Percentiles rank a stretch among this genome's conserved stretches.
These are phyloP conservation scores for Apiospora pterosperma DNA, from an alignment of 2,329 filamentous ascomycete species.

Conservation along the genomic window DNA sequence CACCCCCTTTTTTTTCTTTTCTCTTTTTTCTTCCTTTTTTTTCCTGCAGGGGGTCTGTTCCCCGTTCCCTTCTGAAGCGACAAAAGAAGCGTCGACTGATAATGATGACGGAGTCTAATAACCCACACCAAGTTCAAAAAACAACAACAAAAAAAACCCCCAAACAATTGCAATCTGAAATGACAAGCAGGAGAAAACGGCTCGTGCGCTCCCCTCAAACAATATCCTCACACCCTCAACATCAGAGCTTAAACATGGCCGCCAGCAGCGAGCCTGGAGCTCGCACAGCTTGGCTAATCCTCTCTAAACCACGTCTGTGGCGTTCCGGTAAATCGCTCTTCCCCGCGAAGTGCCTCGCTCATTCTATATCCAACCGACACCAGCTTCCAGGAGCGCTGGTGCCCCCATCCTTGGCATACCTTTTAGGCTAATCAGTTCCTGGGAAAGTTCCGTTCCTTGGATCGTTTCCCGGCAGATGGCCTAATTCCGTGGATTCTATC, in stretches of 20 bases:
- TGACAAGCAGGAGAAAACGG: conserved; percentile 6
- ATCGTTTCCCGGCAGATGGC: background rate
- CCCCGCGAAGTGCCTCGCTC: background rate
- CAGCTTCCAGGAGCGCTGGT: background rate
- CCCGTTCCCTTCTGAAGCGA: background rate
- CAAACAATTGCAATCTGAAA: conserved; percentile 6
- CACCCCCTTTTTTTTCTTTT: background rate
- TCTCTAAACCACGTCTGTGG: background rate
- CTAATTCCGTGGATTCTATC: background rate
- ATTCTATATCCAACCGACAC: background rate
- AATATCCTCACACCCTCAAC: background rate
- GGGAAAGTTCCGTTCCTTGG: background rate
- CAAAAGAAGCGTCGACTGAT: background rate
- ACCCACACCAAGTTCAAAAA: background rate
- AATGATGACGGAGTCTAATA: background rate
- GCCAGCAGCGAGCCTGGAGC: background rate
- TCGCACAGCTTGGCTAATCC: background rate
- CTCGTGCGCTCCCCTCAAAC: background rate
- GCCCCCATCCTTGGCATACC: conserved; percentile 15
- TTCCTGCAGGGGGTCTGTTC: background rate
- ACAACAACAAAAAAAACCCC: background rate
- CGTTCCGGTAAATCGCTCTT: background rate
- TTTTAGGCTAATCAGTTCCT: conserved; percentile 7
- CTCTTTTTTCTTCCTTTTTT: background rate
- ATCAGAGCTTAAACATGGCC: background rate